These are phyloP conservation scores for Yamadazyma ubonensis DNA, from an alignment of 805 yeast species.

Conservation along the genomic window DNA sequence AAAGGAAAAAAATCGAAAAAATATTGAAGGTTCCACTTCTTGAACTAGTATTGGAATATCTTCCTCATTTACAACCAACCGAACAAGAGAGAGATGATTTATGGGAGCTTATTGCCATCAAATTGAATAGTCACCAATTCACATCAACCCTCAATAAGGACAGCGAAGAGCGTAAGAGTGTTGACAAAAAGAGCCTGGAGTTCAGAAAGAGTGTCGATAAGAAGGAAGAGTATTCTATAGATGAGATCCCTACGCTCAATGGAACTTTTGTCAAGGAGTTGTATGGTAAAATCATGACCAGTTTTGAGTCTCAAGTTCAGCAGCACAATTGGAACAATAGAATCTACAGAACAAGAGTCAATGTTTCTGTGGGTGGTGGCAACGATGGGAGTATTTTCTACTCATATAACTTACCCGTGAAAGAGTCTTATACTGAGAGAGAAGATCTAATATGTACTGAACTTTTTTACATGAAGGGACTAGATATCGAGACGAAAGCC, in stretches of 20 bases:
- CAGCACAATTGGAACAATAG: conserved; percentile 9
- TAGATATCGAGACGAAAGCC: conserved; percentile 22
- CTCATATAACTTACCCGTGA: conserved; percentile 17
- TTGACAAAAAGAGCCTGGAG: background rate
- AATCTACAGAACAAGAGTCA: conserved; percentile 9
- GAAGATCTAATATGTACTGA: conserved; percentile 23
- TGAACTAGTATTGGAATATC: conserved; percentile 25
- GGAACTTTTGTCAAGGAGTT: conserved; percentile 25
- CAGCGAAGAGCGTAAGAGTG: background rate
- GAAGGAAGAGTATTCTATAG: conserved; percentile 10
- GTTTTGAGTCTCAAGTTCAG: conserved; percentile 13
- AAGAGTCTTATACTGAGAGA: conserved; percentile 15
- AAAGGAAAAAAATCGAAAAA: conserved; percentile 22
- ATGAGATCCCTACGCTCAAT: conserved; percentile 26
- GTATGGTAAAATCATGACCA: conserved; percentile 17
- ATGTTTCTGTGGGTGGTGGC: conserved; percentile 2
- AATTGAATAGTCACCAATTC: conserved; percentile 23
- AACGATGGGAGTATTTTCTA: conserved; percentile 8
- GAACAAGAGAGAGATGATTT: conserved; percentile 23
- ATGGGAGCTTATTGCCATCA: conserved; percentile 38
- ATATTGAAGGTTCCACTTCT: conserved; percentile 27
- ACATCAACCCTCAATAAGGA: conserved; percentile 13
- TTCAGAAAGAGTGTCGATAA: background rate
- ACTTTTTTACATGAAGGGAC: conserved; percentile 19
- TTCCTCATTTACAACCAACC: conserved; percentile 34